Base-by-base conservation (phyloP, 306 rosid species). In the Geum urbanum region DNA sequence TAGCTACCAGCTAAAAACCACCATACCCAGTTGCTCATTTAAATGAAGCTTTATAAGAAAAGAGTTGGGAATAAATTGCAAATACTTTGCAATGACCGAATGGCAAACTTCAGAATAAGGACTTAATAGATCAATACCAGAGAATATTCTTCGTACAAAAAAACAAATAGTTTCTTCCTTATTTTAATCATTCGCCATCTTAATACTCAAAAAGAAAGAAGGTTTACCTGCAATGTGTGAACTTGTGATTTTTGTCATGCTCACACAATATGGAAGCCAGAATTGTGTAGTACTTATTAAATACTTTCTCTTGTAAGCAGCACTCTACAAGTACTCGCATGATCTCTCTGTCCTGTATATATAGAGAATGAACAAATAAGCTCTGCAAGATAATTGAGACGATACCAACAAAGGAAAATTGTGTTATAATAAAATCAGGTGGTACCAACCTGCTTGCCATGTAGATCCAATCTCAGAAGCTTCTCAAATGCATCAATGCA, bases 181-280 rank as follows among this genome's bases (percentile, higher is more conserved):
- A 43, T 49, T 50, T 51, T 22, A 63, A 73, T 22, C 55, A 20
- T 54, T 57, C 57, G 39, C 45, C 53, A 66, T 66, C 68, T 48
- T 41, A 41, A 67, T 53, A 65, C 46, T 35, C 40, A 8, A 59
- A 44, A 13, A 35, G 49, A 50, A 37, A 54, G n/a, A 80, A 68
- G 47, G 48, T 66, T 58, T 79, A 92, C 98, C 96, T 92, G 96
- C 37, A 94, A 83, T 22, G 98, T 22, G 98, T 94, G 70, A 94
- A 90, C 82, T 88, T 94, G 82, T 94, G 97, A 80, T 88, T 90
- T 79, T 90, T 94, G 71, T 94, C 97, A 83, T 90, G 91, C 78
- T 83, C 94, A 9, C 98, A 94, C 86, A 94, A 79, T 80, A 87
- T 94, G 72, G 90, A 71, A 78, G 98, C 97, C 63, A 94, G 84